Conservation (phyloP, 2,329 filamentous ascomycete genomes). For the Aureobasidium zeae region DNA sequence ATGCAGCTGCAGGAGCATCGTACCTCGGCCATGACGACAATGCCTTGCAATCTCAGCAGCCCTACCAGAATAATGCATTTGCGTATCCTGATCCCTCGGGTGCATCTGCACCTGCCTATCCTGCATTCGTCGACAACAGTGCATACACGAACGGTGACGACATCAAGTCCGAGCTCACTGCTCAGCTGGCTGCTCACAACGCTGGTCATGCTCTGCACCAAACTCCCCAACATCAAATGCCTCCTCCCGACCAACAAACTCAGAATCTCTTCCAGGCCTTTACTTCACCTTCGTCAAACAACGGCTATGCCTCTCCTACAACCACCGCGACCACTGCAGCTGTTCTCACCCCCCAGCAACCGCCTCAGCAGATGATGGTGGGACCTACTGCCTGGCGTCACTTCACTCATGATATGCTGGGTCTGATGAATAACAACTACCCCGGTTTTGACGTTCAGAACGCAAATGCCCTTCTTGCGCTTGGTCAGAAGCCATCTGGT, state of each 20-base stretch:
- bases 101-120: constrained; percentile 21
- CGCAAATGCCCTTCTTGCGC: constrained; percentile 32
- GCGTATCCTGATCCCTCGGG: constrained; percentile 21
- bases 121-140: constrained; percentile 16
- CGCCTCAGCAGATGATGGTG: constrained; percentile 16
- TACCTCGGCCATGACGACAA: constrained; percentile 24
- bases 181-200: constrained; percentile 19
- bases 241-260: constrained; percentile 10
- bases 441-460: constrained; percentile 31
- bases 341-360: constrained; percentile 14
- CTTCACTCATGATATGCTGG: constrained; percentile 25
- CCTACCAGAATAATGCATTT: constrained; percentile 17
- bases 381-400: constrained; percentile 27
- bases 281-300: constrained; percentile 12
- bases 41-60: constrained; percentile 23
- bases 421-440: constrained; percentile 16
- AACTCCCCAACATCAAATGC: constrained; percentile 15
- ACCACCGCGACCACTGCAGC: constrained; percentile 1
- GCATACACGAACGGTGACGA: constrained; percentile 16
- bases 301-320: constrained; percentile 5
- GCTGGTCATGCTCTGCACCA: constrained; percentile 16
- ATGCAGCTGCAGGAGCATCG: constrained; percentile 24
- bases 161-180: constrained; percentile 17
- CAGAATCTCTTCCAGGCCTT: constrained; percentile 14
- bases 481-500: constrained; percentile 23